A percentile compares a stretch with the other conserved stretches of the same genome.
These are phyloP conservation scores for Saccharomyces hybrid DNA, from an alignment of 1,139 yeast genomes.

Conservation along the genomic window DNA sequence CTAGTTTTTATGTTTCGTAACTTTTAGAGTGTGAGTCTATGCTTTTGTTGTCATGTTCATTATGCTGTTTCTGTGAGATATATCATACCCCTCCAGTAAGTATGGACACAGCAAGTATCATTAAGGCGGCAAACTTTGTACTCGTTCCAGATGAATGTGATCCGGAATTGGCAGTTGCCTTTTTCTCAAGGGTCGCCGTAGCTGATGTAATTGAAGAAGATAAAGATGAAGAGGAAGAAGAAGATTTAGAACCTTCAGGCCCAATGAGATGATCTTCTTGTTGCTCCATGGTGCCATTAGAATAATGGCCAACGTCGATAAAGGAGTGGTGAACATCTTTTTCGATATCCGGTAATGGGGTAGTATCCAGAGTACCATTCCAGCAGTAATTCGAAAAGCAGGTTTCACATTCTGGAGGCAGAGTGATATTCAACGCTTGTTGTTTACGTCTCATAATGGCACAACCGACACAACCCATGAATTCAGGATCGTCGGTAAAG, in stretches of 20 bases:
- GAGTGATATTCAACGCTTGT: slow-evolving; percentile 55
- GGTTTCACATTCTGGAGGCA: slow-evolving; percentile 59
- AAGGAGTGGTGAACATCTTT: slow-evolving; percentile 16
- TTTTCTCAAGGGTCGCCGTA: not conserved
- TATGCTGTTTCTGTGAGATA: not conserved
- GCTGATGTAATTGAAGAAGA: slow-evolving; percentile 1
- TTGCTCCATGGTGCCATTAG: not conserved
- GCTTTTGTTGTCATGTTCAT: not conserved
- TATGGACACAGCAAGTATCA: not conserved
- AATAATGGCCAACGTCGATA: slow-evolving; percentile 7
- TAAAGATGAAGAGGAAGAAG: not conserved
- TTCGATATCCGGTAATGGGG: slow-evolving; percentile 10
- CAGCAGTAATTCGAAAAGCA: slow-evolving; percentile 76
- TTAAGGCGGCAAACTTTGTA: not conserved
- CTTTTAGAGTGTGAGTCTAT: not conserved
- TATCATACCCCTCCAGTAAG: not conserved
- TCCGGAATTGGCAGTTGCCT: not conserved
- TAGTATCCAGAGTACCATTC: slow-evolving; percentile 44
- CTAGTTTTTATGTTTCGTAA: not conserved
- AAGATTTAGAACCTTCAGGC: slow-evolving; percentile 3
- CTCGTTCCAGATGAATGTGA: not conserved
- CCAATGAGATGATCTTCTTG: slow-evolving; percentile 2
- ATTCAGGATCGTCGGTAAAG: slow-evolving; percentile 60
- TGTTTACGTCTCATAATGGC: slow-evolving; percentile 76
- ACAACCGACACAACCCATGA: slow-evolving; percentile 77